Evolutionary conservation across 352 stramenopile genomes (phyloP).

Genomic region (Globisporangium paddicum): DNA sequence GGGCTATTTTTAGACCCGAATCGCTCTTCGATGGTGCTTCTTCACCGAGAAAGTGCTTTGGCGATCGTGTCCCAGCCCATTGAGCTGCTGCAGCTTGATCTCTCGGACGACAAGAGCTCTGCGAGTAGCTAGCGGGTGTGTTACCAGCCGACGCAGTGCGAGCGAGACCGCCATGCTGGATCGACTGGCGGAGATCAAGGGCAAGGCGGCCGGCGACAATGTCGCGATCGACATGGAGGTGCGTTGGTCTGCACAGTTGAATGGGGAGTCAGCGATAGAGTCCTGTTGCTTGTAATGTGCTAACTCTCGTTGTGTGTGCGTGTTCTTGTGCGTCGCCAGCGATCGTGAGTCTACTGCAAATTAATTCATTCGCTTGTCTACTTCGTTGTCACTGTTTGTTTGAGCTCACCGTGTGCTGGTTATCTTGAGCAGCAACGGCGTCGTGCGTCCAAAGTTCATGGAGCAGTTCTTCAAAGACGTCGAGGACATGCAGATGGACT

Average conservation of each 20-base stretch:
- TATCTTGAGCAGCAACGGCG: conserved; percentile 22
- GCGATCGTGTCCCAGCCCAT: no score
- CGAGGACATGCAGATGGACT: conserved; percentile 92
- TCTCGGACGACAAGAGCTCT: neutral
- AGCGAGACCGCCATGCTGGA: conserved; percentile 49
- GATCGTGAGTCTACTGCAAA: no score
- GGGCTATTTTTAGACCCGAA: no score
- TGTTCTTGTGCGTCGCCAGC: neutral
- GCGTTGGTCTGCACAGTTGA: conserved; percentile 2
- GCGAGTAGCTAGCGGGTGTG: neutral
- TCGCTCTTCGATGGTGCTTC: no score
- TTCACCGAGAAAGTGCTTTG: no score
- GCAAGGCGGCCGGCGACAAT: conserved; percentile 26
- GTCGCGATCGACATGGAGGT: conserved; percentile 71
- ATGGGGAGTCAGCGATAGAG: neutral
- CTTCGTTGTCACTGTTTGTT: no score
- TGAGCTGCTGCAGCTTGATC: neutral
- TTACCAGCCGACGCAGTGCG: no score
- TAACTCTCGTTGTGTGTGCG: neutral
- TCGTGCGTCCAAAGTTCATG: conserved; percentile 89
- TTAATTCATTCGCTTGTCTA: no score
- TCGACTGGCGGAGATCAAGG: conserved; percentile 70
- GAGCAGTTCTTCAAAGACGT: conserved; percentile 95
- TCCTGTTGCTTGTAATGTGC: neutral
- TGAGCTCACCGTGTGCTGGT: no score